Base-by-base conservation (phyloP, 169 alveolate genomes). In the Plasmodium relictum region DNA sequence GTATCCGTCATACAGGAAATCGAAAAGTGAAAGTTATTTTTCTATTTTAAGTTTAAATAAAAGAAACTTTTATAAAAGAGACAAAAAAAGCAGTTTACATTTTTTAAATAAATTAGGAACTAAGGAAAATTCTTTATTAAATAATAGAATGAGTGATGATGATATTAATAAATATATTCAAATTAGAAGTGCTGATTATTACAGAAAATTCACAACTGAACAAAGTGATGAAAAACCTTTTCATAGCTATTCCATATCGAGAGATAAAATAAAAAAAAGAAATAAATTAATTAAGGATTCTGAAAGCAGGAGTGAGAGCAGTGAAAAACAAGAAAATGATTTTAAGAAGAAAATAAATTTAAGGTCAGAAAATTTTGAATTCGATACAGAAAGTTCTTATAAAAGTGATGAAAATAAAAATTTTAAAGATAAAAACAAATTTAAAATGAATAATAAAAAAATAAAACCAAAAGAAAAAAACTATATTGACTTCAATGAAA, bases 21-120 rank as follows among this genome's bases (percentile, higher is more conserved):
- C 78, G 37, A 58, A 63, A 78, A 65, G 74, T 50, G 74, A 63
- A 10, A 52, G 31, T 44, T 42, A 52, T 18, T 61, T 62, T 12
- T 62, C 39, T 52, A 22, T 37, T 10, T 18, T 63, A 22, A 74
- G 6, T 69, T 69, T 31, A 4, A 50, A 50, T 73, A 73, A 73
- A 54, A 54, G n/a, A 52, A 31, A 8, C n/a, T 24, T 41, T 44
- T 9, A 45, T 39, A 4, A 7, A 16, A 31, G 41, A 37, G 76
- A 69, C n/a, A 56, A 42, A 69, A 41, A 39, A 37, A 69, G 41
- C 44, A 56, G 62, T 6, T 39, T 69, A 41, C 6, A 8, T 6
- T 37, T 44, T 69, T 9, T 69, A 31, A 69, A n/a, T 12, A 69
- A 42, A 14, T 39, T 42, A 41, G 31, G 41, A 16, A 39, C 76